Evolutionary conservation across 768 basidiomycete genomes (phyloP), one percentile per base, ranked within the genome.

Genomic region (Trametes gibbosa): DNA sequence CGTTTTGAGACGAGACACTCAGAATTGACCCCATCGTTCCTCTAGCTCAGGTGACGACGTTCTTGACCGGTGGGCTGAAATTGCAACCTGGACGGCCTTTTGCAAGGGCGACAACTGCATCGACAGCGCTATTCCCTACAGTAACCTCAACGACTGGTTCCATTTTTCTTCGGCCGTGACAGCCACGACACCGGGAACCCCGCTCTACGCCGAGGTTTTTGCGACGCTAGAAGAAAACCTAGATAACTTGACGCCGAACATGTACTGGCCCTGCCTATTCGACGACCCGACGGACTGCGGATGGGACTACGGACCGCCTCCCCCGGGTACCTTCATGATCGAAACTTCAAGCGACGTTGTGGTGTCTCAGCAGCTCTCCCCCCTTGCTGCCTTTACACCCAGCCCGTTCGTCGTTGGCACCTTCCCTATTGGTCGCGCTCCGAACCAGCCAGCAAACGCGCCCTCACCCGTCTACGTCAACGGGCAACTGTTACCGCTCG

Each of bases 121-220:
- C 19, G 34, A 39, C 34, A n/a, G 53, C 24, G 34, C 53, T 2
- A 55, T 55, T 21, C 53, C 53, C 5, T 55, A 55, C 34, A 24
- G 13, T 4, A 55, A 55, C 53, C 29, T 55, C 53, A 39, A 55
- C 45, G 53, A 55, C 53, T 55, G 53, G 53, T 55, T 37, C n/a
- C 53, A 55, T 10, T 55, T 47, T 35, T 55, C 53, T 21, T 55
- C 53, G 17, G 45, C 43, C 19, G 53, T 55, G 23, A 9, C 21
- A 13, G 53, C 37, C 2, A 55, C 53, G 4, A 40, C 45, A 1
- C 53, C 53, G 8, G 53, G 53, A 0, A 55, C 53, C 4, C 53
- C 53, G 34, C 34, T 37, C 12, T 55, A 55, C 19, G 53, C 27
- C 2, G 45, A 43, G 3, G 6, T 55, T 4, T 37, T 39, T 19